Base-by-base conservation (phyloP, 2,329 filamentous ascomycete species). In the Tolypocladium nubicola region DNA sequence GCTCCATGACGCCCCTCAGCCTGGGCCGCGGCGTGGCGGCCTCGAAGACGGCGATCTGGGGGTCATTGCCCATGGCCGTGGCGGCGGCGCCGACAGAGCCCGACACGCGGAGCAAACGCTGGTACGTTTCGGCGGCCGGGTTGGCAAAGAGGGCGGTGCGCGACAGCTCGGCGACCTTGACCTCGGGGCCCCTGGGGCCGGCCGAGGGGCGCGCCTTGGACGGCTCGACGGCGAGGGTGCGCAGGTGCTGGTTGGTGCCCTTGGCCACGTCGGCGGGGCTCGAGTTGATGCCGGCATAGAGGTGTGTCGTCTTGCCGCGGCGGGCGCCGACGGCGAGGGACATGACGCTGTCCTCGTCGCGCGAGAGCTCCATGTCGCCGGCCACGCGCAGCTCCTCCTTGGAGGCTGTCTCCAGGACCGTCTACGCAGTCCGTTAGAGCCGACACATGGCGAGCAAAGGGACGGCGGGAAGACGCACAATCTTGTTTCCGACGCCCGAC, bases 331-430 rank as follows among this genome's bases (percentile, higher is more conserved):
- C 83, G 47, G 85, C 90, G 54, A 97, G 79, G 56, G 88, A 92
- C 62, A 88, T 90, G 58, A 96, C 89, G 57, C 88, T 95, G 73
- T 97, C 93, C 75, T 97, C 92, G 67, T 92, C 84, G 64, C 84
- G 81, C 60, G 88, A 88, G 53, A 96, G 83, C 59, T 90, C 85
- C 66, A 93, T 79, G 64, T 96, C 89, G 62, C 85, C 83, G 26
- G 80, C 76, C 63, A 87, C 76, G 61, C 84, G 79, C 54, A 90
- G 75, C 53, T 85, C 82, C 57, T 83, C 77, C 41, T 82, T 84
- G 65, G 76, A 76, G 21, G 82, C 84, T n/a, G 86, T 80, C 69
- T 93, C 86, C 61, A 96, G 79, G 16, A 91, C 76, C 37, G 84
- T 86, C 86, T 89, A 53, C 23, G 30, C 41, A 33, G 55, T n/a